Conservation (phyloP, 345 rosid genomes). For the Linum trigynum region DNA sequence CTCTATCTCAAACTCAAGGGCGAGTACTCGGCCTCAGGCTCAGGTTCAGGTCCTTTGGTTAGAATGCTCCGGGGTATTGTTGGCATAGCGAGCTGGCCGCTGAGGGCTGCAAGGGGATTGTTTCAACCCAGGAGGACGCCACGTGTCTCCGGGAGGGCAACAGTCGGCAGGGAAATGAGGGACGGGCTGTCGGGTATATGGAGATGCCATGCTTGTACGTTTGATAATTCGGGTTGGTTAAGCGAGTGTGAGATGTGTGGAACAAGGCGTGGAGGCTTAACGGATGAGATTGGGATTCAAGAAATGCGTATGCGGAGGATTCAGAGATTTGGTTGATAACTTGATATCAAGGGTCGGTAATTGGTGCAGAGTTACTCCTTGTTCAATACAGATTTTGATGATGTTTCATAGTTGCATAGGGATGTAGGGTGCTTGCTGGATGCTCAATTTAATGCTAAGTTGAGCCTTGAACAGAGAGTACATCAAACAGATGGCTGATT, state of each 20-base stretch:
- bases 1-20: constrained; percentile 58
- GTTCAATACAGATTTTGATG: too few relatives aligned
- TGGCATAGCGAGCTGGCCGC: constrained; percentile 45
- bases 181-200: constrained; percentile 37
- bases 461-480: too few relatives aligned
- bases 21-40: constrained; percentile 38
- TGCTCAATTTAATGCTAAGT: too few relatives aligned
- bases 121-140: constrained; percentile 25
- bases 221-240: constrained; percentile 54
- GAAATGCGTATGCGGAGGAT: constrained; percentile 77
- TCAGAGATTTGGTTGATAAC: constrained; percentile 56
- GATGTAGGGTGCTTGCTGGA: too few relatives aligned
- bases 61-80: constrained; percentile 33
- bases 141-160: constrained; percentile 63
- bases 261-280: constrained; percentile 29
- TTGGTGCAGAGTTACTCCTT: too few relatives aligned
- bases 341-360: constrained; percentile 9
- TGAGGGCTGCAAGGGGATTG: constrained; percentile 33
- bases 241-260: constrained; percentile 85
- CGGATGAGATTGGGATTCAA: constrained; percentile 45
- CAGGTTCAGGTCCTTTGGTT: constrained; percentile 53
- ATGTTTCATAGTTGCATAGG: too few relatives aligned
- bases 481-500: too few relatives aligned
- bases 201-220: constrained; percentile 92
- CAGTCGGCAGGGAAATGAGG: constrained; percentile 46